Evolutionary conservation across 495 filamentous ascomycete genomes (phyloP), one percentile per base, ranked within the genome.

Genomic region (Penicillium flavigenum): DNA sequence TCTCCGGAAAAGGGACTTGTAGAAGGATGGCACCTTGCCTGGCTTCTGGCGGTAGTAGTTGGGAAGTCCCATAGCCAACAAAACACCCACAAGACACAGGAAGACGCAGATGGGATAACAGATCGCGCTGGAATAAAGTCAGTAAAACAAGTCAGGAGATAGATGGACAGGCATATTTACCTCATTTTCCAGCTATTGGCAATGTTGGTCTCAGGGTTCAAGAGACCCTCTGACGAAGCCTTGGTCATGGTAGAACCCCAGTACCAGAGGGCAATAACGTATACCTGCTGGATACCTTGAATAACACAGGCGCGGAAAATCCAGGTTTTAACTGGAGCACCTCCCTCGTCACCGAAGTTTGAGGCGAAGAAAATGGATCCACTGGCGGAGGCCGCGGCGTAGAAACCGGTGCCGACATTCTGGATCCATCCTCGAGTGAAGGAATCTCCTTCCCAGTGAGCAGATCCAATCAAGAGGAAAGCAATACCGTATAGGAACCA

Each of bases 401-500:
- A 80, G 16, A 72, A 61, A 38, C 74, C 77, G 27, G 69, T 75
- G 38, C 69, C 78, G 29, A 80, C 63, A 45, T 80, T 80, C 38
- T 79, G 76, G 43, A 79, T 71, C 77, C 77, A 79, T 26, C 69
- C 79, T 12, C 79, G 73, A 4, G 65, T 72, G 60, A 75, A 72
- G 0, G 59, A 51, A 60, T 76, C 67, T 14, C 29, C 17, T 32
- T 76, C 70, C 52, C 80, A 82, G 17, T 85, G 85, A 11, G 85
- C 81, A 12, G 87, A 69, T 6, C 86, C 87, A 36, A 90, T 79
- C 10, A 89, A 64, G 47, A 88, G 73, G 73, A 89, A 89, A 16
- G 85, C 85, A 3, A 83, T 48, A 22, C 82, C 86, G 53, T 86
- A 89, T 63, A 88, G 75, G 64, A 85, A 63, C 79, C 84, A 89